Conservation (phyloP, 2,329 filamentous ascomycete species). For the Monosporascus sp. region DNA sequence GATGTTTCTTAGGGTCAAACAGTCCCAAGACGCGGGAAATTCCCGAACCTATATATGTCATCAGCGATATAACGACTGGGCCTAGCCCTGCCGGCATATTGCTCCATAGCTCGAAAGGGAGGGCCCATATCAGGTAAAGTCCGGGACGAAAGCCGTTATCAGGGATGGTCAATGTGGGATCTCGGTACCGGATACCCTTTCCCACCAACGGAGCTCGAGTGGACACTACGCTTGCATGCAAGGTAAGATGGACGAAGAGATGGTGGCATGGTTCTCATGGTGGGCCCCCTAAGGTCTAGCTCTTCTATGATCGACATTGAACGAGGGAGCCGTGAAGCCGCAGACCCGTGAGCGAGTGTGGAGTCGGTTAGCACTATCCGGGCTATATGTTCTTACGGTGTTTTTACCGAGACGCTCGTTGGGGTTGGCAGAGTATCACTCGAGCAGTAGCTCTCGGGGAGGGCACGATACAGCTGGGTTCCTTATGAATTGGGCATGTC, state of each 20-base stretch:
- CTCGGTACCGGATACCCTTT: neutral
- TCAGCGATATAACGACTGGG: neutral
- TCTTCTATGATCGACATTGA: neutral
- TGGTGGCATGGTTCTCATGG: neutral
- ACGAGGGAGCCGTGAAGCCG: neutral
- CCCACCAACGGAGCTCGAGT: neutral
- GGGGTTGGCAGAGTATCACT: neutral
- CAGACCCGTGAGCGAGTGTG: neutral
- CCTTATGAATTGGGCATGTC: neutral
- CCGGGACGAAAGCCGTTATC: neutral
- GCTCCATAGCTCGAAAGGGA: neutral
- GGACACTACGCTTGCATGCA: neutral
- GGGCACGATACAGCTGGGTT: neutral
- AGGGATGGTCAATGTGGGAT: neutral
- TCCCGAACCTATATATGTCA: neutral
- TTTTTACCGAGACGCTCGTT: neutral
- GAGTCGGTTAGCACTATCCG: neutral
- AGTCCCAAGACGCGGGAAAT: neutral
- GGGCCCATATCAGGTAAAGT: neutral
- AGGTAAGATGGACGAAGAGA: neutral
- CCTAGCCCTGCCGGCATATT: neutral
- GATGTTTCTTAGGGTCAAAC: neutral
- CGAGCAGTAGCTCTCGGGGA: neutral
- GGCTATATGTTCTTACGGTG: neutral
- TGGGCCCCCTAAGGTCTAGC: neutral